Percentiles rank a stretch among this genome's conserved stretches.
These are phyloP conservation scores for rapeseed (Brassica napus) DNA, from an alignment of 345 rosid genomes.

Conservation along the genomic window DNA sequence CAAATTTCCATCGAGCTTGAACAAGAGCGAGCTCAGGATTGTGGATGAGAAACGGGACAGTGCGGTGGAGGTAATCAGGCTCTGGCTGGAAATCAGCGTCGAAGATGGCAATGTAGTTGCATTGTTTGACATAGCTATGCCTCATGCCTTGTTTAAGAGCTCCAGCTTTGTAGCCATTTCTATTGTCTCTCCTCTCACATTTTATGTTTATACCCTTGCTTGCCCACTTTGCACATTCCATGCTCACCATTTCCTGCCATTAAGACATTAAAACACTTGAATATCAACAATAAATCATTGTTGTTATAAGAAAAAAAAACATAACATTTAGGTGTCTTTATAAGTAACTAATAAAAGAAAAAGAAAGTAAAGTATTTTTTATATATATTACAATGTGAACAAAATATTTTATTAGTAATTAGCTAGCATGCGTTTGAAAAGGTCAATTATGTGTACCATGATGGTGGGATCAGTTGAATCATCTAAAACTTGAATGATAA, in stretches of 20 bases:
- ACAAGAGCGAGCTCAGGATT: slow-evolving; percentile 53
- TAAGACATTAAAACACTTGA: not conserved
- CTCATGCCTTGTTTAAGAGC: slow-evolving; percentile 66
- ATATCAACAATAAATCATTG: not conserved
- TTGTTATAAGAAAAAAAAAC: not conserved
- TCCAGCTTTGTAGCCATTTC: slow-evolving; percentile 60
- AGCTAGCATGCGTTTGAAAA: not conserved
- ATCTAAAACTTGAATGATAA: slow-evolving; percentile 64
- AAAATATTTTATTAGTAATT: not conserved
- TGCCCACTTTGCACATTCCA: slow-evolving; percentile 43
- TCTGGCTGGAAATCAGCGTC: slow-evolving; percentile 66
- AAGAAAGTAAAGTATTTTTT: not conserved
- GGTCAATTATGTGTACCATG: slow-evolving; percentile 38
- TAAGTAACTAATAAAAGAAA: not conserved
- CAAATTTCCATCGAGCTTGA: slow-evolving; percentile 62
- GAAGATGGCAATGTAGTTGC: slow-evolving; percentile 52
- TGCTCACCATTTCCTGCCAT: slow-evolving; percentile 37
- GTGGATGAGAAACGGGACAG: slow-evolving; percentile 49
- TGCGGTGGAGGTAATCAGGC: slow-evolving; percentile 48
- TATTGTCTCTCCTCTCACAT: slow-evolving; percentile 46
- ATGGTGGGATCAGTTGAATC: slow-evolving; percentile 62
- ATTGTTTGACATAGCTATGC: slow-evolving; percentile 52
- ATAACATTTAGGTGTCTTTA: not conserved
- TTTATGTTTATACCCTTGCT: slow-evolving; percentile 44
- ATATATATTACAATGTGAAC: not conserved